A percentile compares a stretch with the other conserved stretches of the same genome.
Evolutionary conservation across 495 filamentous ascomycete species (phyloP).

Genomic region (Penicillium bialowiezense): DNA sequence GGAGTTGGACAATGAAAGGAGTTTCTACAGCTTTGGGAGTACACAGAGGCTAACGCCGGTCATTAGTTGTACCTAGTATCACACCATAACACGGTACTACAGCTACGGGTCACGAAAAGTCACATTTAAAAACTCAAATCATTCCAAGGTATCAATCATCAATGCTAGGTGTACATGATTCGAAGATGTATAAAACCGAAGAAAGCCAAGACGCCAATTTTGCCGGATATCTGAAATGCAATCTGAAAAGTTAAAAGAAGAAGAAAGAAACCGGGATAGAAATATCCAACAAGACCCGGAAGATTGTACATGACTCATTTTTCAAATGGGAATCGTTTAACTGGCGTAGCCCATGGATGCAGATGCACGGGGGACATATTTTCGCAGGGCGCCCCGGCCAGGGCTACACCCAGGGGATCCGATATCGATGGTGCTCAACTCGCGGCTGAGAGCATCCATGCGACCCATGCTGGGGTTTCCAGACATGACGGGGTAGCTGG

Average conservation of each 20-base stretch:
- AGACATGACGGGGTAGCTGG: constrained; percentile 26
- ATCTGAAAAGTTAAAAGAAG: constrained; percentile 9
- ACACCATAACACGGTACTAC: too few relatives aligned
- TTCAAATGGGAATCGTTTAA: constrained; percentile 13
- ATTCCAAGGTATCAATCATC: constrained; percentile 7
- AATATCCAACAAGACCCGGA: constrained; percentile 3
- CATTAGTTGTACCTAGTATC: too few relatives aligned
- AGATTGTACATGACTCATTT: constrained; percentile 18
- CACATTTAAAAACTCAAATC: constrained; percentile 11
- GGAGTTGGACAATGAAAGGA: too few relatives aligned
- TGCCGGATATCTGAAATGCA: constrained; percentile 20
- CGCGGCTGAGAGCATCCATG: constrained; percentile 69
- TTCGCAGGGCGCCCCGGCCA: constrained; percentile 25
- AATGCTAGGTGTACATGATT: constrained; percentile 12
- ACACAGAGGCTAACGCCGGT: too few relatives aligned
- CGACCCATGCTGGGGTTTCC: constrained; percentile 28
- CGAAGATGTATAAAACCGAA: neutral
- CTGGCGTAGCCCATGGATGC: constrained; percentile 34
- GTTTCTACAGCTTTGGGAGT: too few relatives aligned
- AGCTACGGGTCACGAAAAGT: too few relatives aligned
- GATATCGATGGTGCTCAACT: constrained; percentile 81
- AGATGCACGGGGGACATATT: constrained; percentile 22
- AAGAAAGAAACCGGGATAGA: constrained; percentile 6
- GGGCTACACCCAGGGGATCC: constrained; percentile 47
- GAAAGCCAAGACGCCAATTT: constrained; percentile 13